Percentiles rank a stretch among this genome's conserved stretches.
Conservation (phyloP, 352 stramenopile species). For the Phytopythium helicoides region DNA sequence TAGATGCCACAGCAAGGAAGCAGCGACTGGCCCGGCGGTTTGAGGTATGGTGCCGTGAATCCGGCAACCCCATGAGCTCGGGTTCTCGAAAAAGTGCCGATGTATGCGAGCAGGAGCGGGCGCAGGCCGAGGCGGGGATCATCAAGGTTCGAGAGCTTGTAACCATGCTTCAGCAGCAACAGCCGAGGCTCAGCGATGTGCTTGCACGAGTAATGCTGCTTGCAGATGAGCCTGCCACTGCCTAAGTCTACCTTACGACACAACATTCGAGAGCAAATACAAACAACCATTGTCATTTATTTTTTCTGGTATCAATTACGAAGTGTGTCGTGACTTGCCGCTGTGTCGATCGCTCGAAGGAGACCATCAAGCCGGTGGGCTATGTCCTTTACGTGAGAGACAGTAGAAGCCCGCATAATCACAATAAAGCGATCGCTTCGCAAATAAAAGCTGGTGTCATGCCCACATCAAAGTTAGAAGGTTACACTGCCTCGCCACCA, state of each 20-base stretch:
- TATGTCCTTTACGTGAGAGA: constrained; percentile 28
- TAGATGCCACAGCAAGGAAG: constrained; percentile 71
- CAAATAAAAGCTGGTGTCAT: constrained; percentile 45
- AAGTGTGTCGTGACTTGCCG: constrained; percentile 6
- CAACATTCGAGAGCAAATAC: too few relatives aligned
- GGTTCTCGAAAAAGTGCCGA: background rate
- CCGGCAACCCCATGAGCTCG: constrained; percentile 21
- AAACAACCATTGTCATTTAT: too few relatives aligned
- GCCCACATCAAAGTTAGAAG: background rate
- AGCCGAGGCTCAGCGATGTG: constrained; percentile 81
- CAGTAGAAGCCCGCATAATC: constrained; percentile 14
- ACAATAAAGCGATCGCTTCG: constrained; percentile 25
- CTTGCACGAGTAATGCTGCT: constrained; percentile 79
- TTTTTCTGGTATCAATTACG: too few relatives aligned
- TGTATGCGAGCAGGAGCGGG: constrained; percentile 6
- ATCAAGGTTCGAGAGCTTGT: constrained; percentile 66
- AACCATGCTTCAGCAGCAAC: constrained; percentile 50
- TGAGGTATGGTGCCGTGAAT: constrained; percentile 48
- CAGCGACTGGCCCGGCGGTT: constrained; percentile 71
- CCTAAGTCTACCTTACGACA: background rate
- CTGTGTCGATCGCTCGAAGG: constrained; percentile 17
- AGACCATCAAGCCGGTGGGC: constrained; percentile 28
- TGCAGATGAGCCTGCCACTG: constrained; percentile 49
- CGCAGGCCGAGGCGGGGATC: constrained; percentile 42
- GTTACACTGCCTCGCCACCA: too few relatives aligned